Base-by-base conservation (phyloP, 148 eudicot species). In the Nepenthes gracilis region DNA sequence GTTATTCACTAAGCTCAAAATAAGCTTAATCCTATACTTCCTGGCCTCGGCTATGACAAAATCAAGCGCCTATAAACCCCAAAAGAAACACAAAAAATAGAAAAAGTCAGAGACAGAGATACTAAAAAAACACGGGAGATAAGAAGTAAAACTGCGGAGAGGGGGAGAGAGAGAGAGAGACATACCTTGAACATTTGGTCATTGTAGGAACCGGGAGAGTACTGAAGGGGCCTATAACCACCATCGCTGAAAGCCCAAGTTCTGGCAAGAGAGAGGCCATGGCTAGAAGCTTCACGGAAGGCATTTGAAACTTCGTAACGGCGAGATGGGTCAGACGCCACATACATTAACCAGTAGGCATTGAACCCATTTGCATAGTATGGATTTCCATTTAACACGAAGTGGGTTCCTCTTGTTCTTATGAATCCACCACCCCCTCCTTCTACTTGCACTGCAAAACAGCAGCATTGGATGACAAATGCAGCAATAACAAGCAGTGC, bases 191-290 rank as follows among this genome's bases (percentile, higher is more conserved):
- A 93, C 63, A 72, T 67, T 54, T 89, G 75, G 35, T 93, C 84
- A 70, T 86, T 81, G 72, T 93, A 93, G 64, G 81, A 83, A 64
- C 97, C 95, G 67, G 99, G 97, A 51, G 83, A 74, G 68, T 54
- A 52, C 70, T 93, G 99, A n/a, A 93, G 81, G 47, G 99, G 75
- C 2, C 79, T 77, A 57, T 84, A 82, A 0, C 92, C 92, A 23
- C 80, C 97, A 64, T 93, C 99, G 64, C 85, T 86, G 47, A 93
- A 93, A 61, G 92, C 99, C 99, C 99, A 93, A 57, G 97, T 93
- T 54, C 99, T 75, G 9, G 92, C 97, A 49, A 93, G 72, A 3
- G 86, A 50, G 65, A 93, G 82, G 65, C 95, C 92, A 66, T 81
- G 88, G 51, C 68, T 62, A 5, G 95, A 74, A 48, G 99, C 99